These are phyloP conservation scores for Geotrichum carabidarum DNA, from an alignment of 1,139 yeast genomes.

Conservation along the genomic window DNA sequence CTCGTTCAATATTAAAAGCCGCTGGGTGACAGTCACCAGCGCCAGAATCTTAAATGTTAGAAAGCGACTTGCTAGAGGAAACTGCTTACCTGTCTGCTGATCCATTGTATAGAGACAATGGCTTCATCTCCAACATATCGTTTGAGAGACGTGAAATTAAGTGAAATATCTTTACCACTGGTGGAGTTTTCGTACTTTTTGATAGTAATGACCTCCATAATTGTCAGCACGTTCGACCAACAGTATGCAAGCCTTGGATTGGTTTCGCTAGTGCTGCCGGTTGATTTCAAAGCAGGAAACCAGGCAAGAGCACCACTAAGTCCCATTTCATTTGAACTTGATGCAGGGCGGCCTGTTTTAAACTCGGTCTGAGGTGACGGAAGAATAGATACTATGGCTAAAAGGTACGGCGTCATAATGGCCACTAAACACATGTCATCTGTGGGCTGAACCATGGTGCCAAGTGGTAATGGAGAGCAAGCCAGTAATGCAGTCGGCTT, in stretches of 20 bases:
- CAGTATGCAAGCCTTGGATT: conserved; percentile 58
- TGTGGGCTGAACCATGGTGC: conserved; percentile 47
- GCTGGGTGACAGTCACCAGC: conserved; percentile 48
- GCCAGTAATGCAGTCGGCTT: conserved; percentile 39
- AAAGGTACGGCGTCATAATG: conserved; percentile 48
- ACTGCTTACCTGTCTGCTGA: conserved; percentile 40
- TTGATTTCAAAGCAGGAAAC: conserved; percentile 46
- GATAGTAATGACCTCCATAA: conserved; percentile 51
- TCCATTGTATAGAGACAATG: conserved; percentile 58
- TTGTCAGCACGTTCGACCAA: conserved; percentile 56
- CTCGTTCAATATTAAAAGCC: conserved; percentile 43
- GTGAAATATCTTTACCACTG: conserved; percentile 31
- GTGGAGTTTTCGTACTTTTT: conserved; percentile 32
- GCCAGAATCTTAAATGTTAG: conserved; percentile 39
- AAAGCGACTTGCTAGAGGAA: conserved; percentile 1
- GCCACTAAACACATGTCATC: conserved; percentile 61
- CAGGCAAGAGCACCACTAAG: conserved; percentile 53
- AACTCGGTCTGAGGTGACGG: conserved; percentile 54
- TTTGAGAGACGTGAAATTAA: conserved; percentile 46
- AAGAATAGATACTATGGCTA: conserved; percentile 52
- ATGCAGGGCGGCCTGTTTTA: conserved; percentile 47
- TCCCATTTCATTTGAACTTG: conserved; percentile 35
- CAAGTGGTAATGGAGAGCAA: conserved; percentile 51
- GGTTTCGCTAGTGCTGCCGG: conserved; percentile 23
- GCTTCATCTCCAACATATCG: conserved; percentile 46